Conservation (phyloP, 768 basidiomycete species). For the Pholiota microspora region DNA sequence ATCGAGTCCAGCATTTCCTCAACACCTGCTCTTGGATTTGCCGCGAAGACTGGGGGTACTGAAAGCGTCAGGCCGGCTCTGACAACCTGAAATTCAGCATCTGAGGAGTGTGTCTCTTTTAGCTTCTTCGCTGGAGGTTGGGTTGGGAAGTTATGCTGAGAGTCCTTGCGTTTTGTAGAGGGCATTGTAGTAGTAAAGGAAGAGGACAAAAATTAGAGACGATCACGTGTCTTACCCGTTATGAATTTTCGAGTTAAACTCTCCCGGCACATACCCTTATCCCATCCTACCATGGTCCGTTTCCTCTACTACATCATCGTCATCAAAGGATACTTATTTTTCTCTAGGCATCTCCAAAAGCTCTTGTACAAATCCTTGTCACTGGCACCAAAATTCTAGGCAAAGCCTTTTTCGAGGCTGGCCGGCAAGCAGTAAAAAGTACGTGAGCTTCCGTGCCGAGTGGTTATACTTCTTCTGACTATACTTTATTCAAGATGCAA, state of each 20-base stretch:
- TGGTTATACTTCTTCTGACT: background rate
- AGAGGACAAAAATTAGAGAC: constrained; percentile 7
- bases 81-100: constrained; percentile 58
- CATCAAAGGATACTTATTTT: background rate
- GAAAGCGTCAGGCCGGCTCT: constrained; percentile 68
- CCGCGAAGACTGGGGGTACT: constrained; percentile 79
- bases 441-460: constrained; percentile 24
- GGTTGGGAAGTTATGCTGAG: constrained; percentile 1
- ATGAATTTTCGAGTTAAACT: constrained; percentile 5
- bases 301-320: background rate
- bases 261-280: background rate
- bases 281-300: constrained; percentile 15
- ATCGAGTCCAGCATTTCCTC: constrained; percentile 92
- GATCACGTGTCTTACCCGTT: constrained; percentile 12
- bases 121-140: constrained; percentile 33
- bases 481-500: constrained; percentile 61
- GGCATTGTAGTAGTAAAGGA: constrained; percentile 21
- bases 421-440: constrained; percentile 93
- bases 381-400: constrained; percentile 82
- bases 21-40: constrained; percentile 68
- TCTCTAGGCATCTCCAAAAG: constrained; percentile 72
- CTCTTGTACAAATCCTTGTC: constrained; percentile 76
- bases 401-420: constrained; percentile 88
- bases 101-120: constrained; percentile 32
- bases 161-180: constrained; percentile 20